Conservation (phyloP, 257 asterid species). For the Fraxinus quadrangulata region DNA sequence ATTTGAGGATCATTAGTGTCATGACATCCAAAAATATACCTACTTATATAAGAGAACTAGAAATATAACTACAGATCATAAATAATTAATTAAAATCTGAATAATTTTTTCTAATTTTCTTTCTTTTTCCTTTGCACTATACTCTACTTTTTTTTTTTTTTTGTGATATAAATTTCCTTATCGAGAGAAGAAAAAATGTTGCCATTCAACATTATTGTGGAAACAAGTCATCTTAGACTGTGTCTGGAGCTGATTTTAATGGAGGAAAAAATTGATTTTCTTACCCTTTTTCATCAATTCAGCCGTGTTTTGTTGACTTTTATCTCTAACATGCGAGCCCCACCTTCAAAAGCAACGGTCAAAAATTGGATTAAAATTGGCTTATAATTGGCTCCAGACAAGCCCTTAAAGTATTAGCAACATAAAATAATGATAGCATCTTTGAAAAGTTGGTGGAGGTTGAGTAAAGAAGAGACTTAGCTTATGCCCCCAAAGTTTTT, state of each 20-base stretch:
- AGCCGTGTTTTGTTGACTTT: no score
- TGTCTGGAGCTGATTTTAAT: no score
- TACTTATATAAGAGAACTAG: no score
- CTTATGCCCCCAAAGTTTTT: no score
- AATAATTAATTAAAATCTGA: no score
- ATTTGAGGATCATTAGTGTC: background rate
- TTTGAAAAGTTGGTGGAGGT: background rate
- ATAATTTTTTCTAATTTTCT: background rate
- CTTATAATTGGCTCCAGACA: no score
- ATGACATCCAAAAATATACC: background rate
- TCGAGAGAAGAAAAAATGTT: background rate
- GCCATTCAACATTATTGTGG: background rate
- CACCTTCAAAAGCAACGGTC: no score
- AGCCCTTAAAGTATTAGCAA: background rate
- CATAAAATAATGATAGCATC: conserved; percentile 3
- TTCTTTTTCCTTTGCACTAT: background rate
- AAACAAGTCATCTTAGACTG: background rate
- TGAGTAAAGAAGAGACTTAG: background rate
- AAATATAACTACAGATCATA: no score
- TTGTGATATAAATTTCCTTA: background rate
- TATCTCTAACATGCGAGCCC: no score
- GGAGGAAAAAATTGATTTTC: no score
- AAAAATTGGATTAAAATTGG: no score
- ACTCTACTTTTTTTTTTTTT: background rate
- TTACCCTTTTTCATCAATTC: no score